Evolutionary conservation across 176 grass and related monocot species (phyloP).

Genomic region (Thinopyrum elongatum): DNA sequence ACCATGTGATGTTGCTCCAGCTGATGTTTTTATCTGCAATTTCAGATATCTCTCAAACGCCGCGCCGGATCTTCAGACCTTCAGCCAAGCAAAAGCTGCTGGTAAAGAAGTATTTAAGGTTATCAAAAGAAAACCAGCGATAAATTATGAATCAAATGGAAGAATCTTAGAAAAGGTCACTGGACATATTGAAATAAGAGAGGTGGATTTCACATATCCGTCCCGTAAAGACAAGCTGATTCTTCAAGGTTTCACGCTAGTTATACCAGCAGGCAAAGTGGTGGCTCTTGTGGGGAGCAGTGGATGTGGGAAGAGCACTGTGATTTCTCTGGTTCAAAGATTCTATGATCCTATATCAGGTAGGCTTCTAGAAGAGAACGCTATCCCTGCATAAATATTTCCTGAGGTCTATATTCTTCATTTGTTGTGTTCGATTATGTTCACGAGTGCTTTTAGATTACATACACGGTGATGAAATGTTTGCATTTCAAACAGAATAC

Average conservation of each 20-base stretch:
- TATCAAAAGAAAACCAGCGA: conserved; percentile 39
- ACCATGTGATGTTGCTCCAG: neutral
- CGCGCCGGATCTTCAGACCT: conserved; percentile 61
- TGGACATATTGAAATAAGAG: conserved; percentile 41
- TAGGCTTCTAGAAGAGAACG: neutral
- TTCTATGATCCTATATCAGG: conserved; percentile 51
- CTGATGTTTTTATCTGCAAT: conserved; percentile 1
- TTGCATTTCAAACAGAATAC: neutral
- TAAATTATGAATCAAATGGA: conserved; percentile 33
- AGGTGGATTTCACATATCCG: conserved; percentile 49
- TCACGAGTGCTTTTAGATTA: neutral
- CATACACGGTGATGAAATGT: neutral
- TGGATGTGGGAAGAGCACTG: conserved; percentile 54
- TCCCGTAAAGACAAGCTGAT: conserved; percentile 37
- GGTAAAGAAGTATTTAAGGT: conserved; percentile 33
- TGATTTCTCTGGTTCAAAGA: conserved; percentile 47
- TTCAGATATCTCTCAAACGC: conserved; percentile 62
- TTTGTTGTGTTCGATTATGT: neutral
- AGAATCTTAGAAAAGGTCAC: conserved; percentile 25
- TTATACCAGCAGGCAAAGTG: conserved; percentile 23
- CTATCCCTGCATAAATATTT: conserved; percentile 4
- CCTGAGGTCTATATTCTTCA: neutral
- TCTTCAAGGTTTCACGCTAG: conserved; percentile 39
- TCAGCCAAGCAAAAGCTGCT: conserved; percentile 52
- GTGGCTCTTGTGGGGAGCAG: conserved; percentile 53